Evolutionary conservation across 371 early-diverging fungal genomes (phyloP).

Genomic region (Mucor velutinosus): DNA sequence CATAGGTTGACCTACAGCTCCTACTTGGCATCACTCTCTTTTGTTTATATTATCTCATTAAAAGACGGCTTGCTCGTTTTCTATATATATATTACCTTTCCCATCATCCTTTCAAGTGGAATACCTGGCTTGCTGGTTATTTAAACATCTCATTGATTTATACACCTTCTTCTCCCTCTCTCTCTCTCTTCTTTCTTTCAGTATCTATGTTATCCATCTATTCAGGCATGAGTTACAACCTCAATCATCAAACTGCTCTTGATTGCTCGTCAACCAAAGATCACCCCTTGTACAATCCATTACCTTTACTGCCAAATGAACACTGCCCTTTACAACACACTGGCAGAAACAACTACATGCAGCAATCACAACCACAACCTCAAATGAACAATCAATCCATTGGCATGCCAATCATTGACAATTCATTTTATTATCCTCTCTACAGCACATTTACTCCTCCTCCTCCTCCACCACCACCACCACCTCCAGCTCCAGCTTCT

Average conservation of each 20-base stretch:
- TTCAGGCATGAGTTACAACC: conserved; percentile 5
- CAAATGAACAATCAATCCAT: neutral
- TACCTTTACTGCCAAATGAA: conserved; percentile 1
- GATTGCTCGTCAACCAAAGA: conserved; percentile 1
- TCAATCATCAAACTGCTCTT: neutral
- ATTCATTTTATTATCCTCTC: neutral
- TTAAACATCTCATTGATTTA: conserved; percentile 1
- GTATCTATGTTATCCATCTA: conserved; percentile 3
- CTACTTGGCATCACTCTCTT: neutral
- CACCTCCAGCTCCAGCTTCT: neutral
- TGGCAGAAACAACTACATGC: neutral
- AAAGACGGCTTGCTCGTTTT: conserved; percentile 4
- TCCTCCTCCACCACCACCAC: neutral
- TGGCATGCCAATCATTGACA: conserved; percentile 10
- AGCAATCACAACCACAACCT: neutral
- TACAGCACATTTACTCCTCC: neutral
- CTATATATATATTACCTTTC: neutral
- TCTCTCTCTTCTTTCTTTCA: neutral
- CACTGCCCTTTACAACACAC: neutral
- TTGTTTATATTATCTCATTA: conserved; percentile 7
- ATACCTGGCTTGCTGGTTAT: conserved; percentile 11
- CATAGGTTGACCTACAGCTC: conserved; percentile 3
- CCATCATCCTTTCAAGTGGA: neutral
- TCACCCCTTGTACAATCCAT: neutral
- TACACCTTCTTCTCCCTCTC: neutral